These are phyloP conservation scores for Talaromyces sp. DNA, from an alignment of 2,329 filamentous ascomycete species.

Conservation along the genomic window DNA sequence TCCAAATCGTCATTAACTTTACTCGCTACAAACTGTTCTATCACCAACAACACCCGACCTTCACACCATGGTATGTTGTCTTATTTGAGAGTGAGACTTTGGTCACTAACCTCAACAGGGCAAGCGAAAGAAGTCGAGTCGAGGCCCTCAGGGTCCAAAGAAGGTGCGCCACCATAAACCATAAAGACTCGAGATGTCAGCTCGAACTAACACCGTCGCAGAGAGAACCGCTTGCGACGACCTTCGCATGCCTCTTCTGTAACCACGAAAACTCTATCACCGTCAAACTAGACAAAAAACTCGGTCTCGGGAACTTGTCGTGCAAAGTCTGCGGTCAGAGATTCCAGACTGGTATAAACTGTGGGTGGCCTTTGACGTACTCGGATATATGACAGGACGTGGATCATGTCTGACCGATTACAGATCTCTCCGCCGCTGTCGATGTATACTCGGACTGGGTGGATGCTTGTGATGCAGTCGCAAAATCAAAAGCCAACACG, in stretches of 20 bases:
- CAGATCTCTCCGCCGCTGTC: constrained; percentile 84
- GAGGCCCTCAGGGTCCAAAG: constrained; percentile 77
- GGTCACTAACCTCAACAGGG: constrained; percentile 56
- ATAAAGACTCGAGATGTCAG: not conserved
- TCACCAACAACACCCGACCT: not conserved
- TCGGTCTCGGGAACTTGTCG: constrained; percentile 76
- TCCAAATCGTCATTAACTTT: not conserved
- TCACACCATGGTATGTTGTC: constrained; percentile 3
- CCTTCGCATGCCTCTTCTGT: constrained; percentile 97
- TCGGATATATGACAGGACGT: not conserved
- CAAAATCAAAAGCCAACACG: constrained; percentile 56
- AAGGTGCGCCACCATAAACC: constrained; percentile 61
- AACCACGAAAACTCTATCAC: constrained; percentile 93
- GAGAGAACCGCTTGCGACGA: constrained; percentile 58
- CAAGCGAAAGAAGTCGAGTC: constrained; percentile 85
- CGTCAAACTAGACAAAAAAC: constrained; percentile 92
- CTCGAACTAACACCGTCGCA: constrained; percentile 25
- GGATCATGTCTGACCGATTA: not conserved
- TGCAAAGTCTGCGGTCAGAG: constrained; percentile 94
- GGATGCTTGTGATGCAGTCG: constrained; percentile 79
- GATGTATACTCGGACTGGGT: constrained; percentile 99
- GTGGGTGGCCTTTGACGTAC: constrained; percentile 53
- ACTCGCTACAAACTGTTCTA: not conserved
- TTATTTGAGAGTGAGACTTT: not conserved
- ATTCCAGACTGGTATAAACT: constrained; percentile 91